phyloP scores from a whole-genome alignment of 345 rosid genomes.

The Eucalyptus marginata region DNA sequence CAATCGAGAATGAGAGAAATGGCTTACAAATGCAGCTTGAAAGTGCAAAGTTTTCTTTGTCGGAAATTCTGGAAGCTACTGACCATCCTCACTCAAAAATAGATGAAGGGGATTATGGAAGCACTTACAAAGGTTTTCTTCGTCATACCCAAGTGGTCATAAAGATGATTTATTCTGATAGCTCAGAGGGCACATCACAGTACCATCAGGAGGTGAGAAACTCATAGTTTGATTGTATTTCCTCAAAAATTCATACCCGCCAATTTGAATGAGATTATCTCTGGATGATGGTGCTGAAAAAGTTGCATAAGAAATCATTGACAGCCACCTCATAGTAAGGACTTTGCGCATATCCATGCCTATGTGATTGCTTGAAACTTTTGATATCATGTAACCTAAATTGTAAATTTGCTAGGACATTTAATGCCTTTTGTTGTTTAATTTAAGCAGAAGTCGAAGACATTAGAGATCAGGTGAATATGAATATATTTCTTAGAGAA shows the following conservation, averaged over 20 bases:
- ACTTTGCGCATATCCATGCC: background rate
- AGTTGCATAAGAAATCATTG: background rate
- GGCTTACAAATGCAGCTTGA: background rate
- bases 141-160: slow-evolving; percentile 19
- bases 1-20: background rate
- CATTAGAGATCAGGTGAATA: background rate
- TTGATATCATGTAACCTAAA: background rate
- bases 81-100: slow-evolving; percentile 4
- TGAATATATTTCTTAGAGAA: background rate
- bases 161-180: slow-evolving; percentile 7
- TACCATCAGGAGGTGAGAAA: slow-evolving; percentile 18
- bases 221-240: background rate
- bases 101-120: slow-evolving; percentile 15
- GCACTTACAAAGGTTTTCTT: slow-evolving; percentile 16
- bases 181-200: background rate
- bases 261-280: background rate
- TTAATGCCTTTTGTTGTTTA: background rate
- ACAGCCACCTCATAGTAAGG: background rate
- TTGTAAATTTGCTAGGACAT: background rate
- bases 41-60: slow-evolving; percentile 2
- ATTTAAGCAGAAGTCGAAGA: background rate
- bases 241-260: background rate
- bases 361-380: background rate
- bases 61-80: slow-evolving; percentile 27
- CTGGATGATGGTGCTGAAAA: background rate